A percentile compares a stretch with the other conserved stretches of the same genome.
phyloP scores from a whole-genome alignment of 768 basidiomycete species.

The Tulasnella sp. region DNA sequence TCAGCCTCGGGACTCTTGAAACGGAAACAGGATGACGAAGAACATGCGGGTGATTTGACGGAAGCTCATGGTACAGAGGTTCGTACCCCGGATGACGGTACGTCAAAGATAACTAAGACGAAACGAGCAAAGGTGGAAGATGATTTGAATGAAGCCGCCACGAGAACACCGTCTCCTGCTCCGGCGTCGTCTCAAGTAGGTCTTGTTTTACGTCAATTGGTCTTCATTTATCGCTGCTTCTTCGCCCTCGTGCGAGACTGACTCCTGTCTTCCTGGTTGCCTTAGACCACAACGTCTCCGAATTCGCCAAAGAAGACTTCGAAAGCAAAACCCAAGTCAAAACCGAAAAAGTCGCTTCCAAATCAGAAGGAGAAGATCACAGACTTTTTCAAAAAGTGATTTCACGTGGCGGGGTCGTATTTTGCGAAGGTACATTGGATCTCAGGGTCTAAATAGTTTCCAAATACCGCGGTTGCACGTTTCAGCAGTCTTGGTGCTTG shows the following conservation, averaged over 20 bases:
- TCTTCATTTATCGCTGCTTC: not conserved
- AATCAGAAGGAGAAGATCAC: constrained; percentile 6
- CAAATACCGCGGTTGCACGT: too few species aligned
- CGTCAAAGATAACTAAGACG: not conserved
- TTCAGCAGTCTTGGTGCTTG: too few species aligned
- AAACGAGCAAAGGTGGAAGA: not conserved
- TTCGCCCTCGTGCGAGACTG: not conserved
- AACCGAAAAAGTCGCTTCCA: not conserved
- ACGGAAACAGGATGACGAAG: not conserved
- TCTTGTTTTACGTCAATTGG: too few species aligned
- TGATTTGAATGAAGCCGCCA: not conserved
- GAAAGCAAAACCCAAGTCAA: not conserved
- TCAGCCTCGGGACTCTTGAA: not conserved
- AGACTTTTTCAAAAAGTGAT: constrained; percentile 12
- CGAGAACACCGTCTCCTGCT: not conserved
- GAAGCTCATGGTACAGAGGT: not conserved
- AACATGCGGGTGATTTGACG: not conserved
- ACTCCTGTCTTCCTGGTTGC: not conserved
- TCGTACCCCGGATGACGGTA: not conserved
- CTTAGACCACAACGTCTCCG: not conserved
- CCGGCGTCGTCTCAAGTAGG: not conserved
- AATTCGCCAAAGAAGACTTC: not conserved
- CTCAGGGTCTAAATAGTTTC: too few species aligned
- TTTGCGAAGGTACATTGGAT: too few species aligned
- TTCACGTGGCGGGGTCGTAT: not conserved